A percentile compares a stretch with the other conserved stretches of the same genome.
phyloP scores from a whole-genome alignment of 2,329 filamentous ascomycete genomes.

The Fusarium nisikadoi region DNA sequence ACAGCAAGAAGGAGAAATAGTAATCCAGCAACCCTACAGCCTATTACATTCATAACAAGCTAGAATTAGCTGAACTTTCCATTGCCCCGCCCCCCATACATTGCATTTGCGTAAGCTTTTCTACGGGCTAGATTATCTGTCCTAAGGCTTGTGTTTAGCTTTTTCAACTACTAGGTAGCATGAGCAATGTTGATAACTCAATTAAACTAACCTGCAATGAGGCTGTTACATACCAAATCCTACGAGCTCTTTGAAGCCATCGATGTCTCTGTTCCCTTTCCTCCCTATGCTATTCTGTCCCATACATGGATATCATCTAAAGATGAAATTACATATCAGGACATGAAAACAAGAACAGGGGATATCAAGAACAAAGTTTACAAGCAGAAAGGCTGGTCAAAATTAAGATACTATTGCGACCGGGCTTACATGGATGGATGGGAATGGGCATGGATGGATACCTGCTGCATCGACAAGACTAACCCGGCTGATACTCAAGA shows the following conservation, averaged over 20 bases:
- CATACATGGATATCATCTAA: not conserved
- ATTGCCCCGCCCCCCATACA: too few relatives aligned
- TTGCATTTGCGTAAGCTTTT: too few relatives aligned
- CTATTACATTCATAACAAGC: too few relatives aligned
- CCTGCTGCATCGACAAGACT: not conserved
- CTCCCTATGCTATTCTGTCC: not conserved
- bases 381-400: not conserved
- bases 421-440: fast-evolving
- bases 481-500: not conserved
- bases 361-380: not conserved
- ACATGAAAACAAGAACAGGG: not conserved
- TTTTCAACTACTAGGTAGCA: too few relatives aligned
- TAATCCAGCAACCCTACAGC: too few relatives aligned
- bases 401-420: not conserved
- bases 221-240: not conserved
- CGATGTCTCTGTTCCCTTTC: fast-evolving
- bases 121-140: too few relatives aligned
- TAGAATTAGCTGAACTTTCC: too few relatives aligned
- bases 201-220: too few relatives aligned
- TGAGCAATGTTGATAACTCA: too few relatives aligned
- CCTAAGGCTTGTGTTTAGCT: too few relatives aligned
- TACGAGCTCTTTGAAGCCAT: not conserved
- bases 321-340: not conserved
- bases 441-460: not conserved
- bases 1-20: too few relatives aligned